Evolutionary conservation across 139 green algal species (phyloP).

Genomic region (Coelastrella sp.): DNA sequence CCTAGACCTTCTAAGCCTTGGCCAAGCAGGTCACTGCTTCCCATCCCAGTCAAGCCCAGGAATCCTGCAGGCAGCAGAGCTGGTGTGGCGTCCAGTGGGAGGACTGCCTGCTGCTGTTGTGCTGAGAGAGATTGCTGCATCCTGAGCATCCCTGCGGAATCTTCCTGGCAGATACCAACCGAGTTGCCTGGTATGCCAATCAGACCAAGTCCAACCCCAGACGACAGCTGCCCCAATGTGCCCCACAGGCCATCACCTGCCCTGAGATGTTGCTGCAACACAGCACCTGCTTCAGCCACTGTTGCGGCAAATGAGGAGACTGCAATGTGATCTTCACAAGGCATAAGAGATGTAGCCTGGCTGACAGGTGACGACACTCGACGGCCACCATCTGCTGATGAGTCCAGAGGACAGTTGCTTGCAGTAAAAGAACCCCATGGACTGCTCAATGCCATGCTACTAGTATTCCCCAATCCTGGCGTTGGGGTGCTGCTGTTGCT

Average conservation of each 20-base stretch:
- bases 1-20: neutral
- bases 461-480: neutral
- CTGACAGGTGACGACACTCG: conserved; percentile 19
- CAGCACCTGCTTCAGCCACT: neutral
- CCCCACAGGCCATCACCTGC: neutral
- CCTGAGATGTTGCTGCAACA: neutral
- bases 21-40: neutral
- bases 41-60: neutral
- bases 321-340: neutral
- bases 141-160: neutral
- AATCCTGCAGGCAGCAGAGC: neutral
- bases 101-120: conserved; percentile 8
- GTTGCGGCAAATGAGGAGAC: neutral
- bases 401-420: neutral
- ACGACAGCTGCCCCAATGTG: no score
- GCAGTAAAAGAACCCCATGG: conserved; percentile 8
- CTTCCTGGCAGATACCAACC: neutral
- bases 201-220: no score
- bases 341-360: neutral
- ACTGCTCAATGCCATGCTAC: neutral
- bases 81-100: neutral
- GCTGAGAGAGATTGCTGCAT: neutral
- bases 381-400: neutral
- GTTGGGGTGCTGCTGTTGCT: conserved; percentile 32
- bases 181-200: no score